Evolutionary conservation across 768 basidiomycete genomes (phyloP), one percentile per base, ranked within the genome.

Genomic region (Termitomyces sp.): DNA sequence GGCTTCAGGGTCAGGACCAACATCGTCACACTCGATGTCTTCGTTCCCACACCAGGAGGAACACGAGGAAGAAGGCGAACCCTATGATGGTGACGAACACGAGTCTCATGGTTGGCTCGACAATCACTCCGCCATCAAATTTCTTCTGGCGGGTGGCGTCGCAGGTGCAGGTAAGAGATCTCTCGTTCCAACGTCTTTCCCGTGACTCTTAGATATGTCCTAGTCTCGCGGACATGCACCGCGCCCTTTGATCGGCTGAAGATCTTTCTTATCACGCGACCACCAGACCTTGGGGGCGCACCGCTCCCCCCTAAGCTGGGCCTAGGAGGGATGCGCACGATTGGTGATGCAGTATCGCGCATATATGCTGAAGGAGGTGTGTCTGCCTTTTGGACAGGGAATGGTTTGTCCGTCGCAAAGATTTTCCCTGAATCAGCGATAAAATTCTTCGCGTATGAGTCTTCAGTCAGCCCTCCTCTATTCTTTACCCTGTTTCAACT

Each of bases 361-460:
- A 92, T 99, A 65, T 97, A 97, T 68, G 72, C 83, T 1, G 94
- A 98, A 71, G 93, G 93, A 32, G 94, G 94, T 7, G 73, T 97
- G 16, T 78, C 87, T 51, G 91, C 88, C 3, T 99, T 98, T 70
- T 99, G 97, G 96, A 94, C 94, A n/a, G 97, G 97, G 6, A 97
- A 94, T 67, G 89, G 87, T 36, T 77, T 99, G 54, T 98, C 95
- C 48, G 90, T 98, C 27, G 81, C 85, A 53, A 98, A 98, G 77
- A 97, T 98, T 61, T 90, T 98, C 61, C 95, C 95, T 5, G 96
- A 98, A 76, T 98, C 94, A 47, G 97, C 97, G 27, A 97, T 98
- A 80, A 98, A 98, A 73, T 98, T 99, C 76, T 86, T 95, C 64
- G 72, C 91, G 4, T 98, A 98, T 71, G 97, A 98, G 72, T 88